Evolutionary conservation across 768 basidiomycete genomes (phyloP).

Genomic region (Macrocybe gigantea): DNA sequence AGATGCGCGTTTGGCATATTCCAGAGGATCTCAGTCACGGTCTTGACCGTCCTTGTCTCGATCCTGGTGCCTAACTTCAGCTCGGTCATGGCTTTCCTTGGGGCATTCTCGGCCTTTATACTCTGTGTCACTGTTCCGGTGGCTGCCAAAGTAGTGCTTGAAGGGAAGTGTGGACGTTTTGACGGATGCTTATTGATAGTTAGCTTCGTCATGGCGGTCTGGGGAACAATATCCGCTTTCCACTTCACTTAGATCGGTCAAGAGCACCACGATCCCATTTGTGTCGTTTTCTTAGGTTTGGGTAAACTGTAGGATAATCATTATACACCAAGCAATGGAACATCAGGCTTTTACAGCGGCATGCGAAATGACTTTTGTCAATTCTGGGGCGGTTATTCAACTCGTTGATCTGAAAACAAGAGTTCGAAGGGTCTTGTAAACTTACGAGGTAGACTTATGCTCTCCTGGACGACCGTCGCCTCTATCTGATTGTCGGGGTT

Average conservation of each 20-base stretch:
- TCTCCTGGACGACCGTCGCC: conserved; percentile 80
- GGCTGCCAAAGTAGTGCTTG: conserved; percentile 59
- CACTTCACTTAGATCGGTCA: conserved; percentile 19
- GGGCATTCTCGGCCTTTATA: conserved; percentile 79
- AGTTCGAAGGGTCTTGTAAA: conserved; percentile 7
- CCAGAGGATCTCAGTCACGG: conserved; percentile 54
- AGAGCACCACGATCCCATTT: neutral
- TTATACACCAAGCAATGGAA: conserved; percentile 6
- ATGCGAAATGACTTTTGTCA: conserved; percentile 72
- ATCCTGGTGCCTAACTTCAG: conserved; percentile 78
- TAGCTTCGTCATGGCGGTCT: conserved; percentile 62
- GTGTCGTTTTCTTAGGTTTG: too few species aligned
- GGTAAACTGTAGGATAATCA: neutral
- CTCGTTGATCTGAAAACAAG: neutral
- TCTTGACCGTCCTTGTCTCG: conserved; percentile 60
- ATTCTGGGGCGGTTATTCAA: conserved; percentile 38
- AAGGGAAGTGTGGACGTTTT: conserved; percentile 37
- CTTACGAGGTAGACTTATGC: conserved; percentile 76
- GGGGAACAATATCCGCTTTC: conserved; percentile 73
- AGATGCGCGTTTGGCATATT: conserved; percentile 28
- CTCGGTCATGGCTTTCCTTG: conserved; percentile 83
- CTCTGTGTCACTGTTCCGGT: conserved; percentile 77
- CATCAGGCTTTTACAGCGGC: conserved; percentile 48
- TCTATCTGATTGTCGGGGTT: conserved; percentile 89
- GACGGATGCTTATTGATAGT: conserved; percentile 51